A percentile compares a stretch with the other conserved stretches of the same genome.
Conservation (phyloP, 2,329 filamentous ascomycete genomes). For the Cordyceps sp. region DNA sequence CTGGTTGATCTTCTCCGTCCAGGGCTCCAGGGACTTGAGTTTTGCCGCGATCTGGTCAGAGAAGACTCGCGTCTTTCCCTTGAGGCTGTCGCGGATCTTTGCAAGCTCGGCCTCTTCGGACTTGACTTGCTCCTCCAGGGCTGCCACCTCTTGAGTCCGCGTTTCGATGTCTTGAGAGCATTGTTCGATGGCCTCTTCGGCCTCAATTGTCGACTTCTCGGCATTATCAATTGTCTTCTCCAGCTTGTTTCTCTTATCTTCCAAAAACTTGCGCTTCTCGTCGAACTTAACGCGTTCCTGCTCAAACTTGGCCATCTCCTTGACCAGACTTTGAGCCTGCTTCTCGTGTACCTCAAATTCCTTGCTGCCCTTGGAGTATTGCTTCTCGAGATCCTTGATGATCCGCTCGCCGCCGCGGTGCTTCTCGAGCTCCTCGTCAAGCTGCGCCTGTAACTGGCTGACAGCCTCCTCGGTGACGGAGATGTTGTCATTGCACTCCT, state of each 20-base stretch:
- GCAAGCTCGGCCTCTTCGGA: slow-evolving; percentile 68
- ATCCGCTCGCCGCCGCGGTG: slow-evolving; percentile 78
- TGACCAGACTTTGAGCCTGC: slow-evolving; percentile 58
- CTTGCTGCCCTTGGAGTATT: slow-evolving; percentile 67
- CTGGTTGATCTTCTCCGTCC: slow-evolving; percentile 93
- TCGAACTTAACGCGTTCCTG: slow-evolving; percentile 96
- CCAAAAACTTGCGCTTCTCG: slow-evolving; percentile 90
- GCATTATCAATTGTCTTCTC: slow-evolving; percentile 73
- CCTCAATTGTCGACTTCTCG: slow-evolving; percentile 57
- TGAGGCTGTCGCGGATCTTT: slow-evolving; percentile 70
- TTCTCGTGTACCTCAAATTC: slow-evolving; percentile 74
- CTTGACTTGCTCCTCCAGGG: slow-evolving; percentile 61
- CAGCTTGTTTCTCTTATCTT: slow-evolving; percentile 83
- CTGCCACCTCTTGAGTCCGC: slow-evolving; percentile 54
- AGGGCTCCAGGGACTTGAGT: slow-evolving; percentile 88
- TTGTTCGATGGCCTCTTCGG: slow-evolving; percentile 61
- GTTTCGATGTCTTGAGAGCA: slow-evolving; percentile 64
- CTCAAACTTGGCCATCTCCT: slow-evolving; percentile 84
- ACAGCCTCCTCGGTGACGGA: slow-evolving; percentile 80
- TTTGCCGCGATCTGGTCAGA: slow-evolving; percentile 85
- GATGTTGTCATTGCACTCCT: slow-evolving; percentile 79
- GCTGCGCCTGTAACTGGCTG: slow-evolving; percentile 71
- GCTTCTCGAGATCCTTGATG: slow-evolving; percentile 78
- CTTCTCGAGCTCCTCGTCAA: slow-evolving; percentile 79
- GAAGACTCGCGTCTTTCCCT: slow-evolving; percentile 88